Conservation (phyloP, 2,329 filamentous ascomycete genomes). For the Diplodia seriata region DNA sequence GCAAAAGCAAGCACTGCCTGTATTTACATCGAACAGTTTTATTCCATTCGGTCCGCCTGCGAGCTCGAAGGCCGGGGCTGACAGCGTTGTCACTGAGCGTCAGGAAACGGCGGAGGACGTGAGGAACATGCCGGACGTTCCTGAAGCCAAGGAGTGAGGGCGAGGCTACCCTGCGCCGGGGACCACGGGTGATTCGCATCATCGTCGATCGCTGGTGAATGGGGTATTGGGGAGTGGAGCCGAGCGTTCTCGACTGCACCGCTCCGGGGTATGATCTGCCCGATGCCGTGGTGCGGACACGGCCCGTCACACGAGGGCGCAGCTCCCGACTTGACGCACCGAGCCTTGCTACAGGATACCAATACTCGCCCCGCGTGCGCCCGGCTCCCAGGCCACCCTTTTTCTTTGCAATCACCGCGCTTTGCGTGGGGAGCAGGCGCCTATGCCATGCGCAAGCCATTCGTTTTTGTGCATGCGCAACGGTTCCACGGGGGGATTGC, state of each 20-base stretch:
- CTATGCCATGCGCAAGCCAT: conserved; percentile 20
- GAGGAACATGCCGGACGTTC: conserved; percentile 6
- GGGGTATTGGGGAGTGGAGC: neutral
- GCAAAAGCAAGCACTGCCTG: conserved; percentile 53
- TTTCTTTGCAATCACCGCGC: neutral
- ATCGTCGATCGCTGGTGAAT: conserved; percentile 25
- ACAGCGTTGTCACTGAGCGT: neutral
- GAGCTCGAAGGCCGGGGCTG: neutral
- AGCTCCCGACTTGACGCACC: conserved; percentile 14
- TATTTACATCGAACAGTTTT: conserved; percentile 53
- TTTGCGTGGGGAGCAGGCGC: conserved; percentile 3
- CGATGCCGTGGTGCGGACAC: conserved; percentile 9
- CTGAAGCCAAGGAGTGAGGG: conserved; percentile 24
- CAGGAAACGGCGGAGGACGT: conserved; percentile 17
- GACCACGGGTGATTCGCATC: conserved; percentile 21
- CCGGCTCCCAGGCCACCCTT: conserved; percentile 3
- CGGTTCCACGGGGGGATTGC: conserved; percentile 9
- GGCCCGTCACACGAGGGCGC: conserved; percentile 22
- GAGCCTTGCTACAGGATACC: conserved; percentile 8
- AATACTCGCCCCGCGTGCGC: neutral
- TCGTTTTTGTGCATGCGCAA: conserved; percentile 7
- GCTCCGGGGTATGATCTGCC: conserved; percentile 10
- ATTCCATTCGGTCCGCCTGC: conserved; percentile 44
- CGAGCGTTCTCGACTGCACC: conserved; percentile 10
- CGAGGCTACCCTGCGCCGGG: conserved; percentile 24